Evolutionary conservation across 2,329 filamentous ascomycete species (phyloP).

Genomic region (Cercospora sp.): DNA sequence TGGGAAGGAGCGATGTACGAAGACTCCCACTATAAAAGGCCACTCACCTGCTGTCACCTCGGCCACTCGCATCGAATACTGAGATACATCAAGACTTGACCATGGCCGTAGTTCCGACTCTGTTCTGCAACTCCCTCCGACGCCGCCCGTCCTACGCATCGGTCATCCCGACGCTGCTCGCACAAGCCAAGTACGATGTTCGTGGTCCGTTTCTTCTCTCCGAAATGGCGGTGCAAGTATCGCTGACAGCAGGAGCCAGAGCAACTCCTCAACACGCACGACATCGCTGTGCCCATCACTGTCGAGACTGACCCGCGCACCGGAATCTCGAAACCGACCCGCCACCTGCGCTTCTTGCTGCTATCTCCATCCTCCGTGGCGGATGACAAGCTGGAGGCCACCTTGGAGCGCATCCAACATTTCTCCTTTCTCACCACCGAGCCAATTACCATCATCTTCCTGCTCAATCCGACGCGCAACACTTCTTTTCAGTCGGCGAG

Average conservation of each 20-base stretch:
- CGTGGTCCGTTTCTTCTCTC: conserved; percentile 32
- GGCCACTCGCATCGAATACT: neutral
- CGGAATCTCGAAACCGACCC: conserved; percentile 15
- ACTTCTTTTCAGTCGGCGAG: conserved; percentile 23
- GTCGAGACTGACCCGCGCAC: conserved; percentile 9
- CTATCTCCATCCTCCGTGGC: conserved; percentile 33
- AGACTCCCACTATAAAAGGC: neutral
- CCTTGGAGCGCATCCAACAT: conserved; percentile 36
- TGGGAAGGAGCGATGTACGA: neutral
- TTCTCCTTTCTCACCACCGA: conserved; percentile 36
- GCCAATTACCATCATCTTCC: conserved; percentile 36
- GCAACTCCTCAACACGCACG: conserved; percentile 40
- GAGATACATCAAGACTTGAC: neutral
- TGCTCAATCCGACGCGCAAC: conserved; percentile 28
- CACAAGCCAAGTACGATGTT: conserved; percentile 29
- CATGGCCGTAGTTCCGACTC: conserved; percentile 21
- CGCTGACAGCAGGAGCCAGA: conserved; percentile 29
- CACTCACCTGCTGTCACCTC: neutral
- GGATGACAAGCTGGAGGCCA: conserved; percentile 24
- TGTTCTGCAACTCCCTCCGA: conserved; percentile 47
- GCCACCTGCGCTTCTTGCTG: conserved; percentile 36
- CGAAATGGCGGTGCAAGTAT: neutral
- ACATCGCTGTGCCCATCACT: conserved; percentile 37
- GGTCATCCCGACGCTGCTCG: conserved; percentile 38
- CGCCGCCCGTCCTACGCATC: conserved; percentile 42